Percentiles rank a stretch among this genome's conserved stretches.
Conservation (phyloP, 2,329 filamentous ascomycete species). For the Arthrinium puccinioides region DNA sequence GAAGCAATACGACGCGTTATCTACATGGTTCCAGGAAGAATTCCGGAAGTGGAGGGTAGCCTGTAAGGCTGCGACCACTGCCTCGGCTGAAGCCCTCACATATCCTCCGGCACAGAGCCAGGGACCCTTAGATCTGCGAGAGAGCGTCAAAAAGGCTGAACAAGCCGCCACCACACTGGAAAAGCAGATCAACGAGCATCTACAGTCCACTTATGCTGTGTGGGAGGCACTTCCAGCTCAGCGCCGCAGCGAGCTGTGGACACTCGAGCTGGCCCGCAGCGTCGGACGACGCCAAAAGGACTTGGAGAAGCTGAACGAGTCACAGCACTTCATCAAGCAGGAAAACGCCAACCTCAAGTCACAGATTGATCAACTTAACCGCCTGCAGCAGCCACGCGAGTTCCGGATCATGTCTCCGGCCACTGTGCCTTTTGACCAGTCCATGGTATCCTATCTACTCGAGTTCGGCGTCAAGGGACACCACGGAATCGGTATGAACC, state of each 20-base stretch:
- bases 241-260: constrained; percentile 53
- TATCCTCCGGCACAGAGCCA: constrained; percentile 36
- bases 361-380: constrained; percentile 53
- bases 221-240: constrained; percentile 61
- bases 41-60: constrained; percentile 58
- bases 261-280: constrained; percentile 52
- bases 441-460: constrained; percentile 37
- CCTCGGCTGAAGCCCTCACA: constrained; percentile 41
- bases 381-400: constrained; percentile 52
- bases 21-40: constrained; percentile 57
- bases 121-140: constrained; percentile 34
- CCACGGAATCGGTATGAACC: constrained; percentile 34
- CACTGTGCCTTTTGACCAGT: constrained; percentile 43
- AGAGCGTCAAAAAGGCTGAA: constrained; percentile 41
- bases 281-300: constrained; percentile 51
- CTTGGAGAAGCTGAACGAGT: constrained; percentile 40
- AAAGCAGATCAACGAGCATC: constrained; percentile 63
- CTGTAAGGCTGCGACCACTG: constrained; percentile 42
- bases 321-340: constrained; percentile 44
- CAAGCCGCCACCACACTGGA: constrained; percentile 53
- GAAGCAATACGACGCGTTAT: constrained; percentile 67
- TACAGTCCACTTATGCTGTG: constrained; percentile 68
- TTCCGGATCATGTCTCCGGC: constrained; percentile 45
- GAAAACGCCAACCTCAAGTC: constrained; percentile 49
- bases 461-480: constrained; percentile 35